These are phyloP conservation scores for Dothistroma septosporum DNA, from an alignment of 2,329 filamentous ascomycete genomes.

Conservation along the genomic window DNA sequence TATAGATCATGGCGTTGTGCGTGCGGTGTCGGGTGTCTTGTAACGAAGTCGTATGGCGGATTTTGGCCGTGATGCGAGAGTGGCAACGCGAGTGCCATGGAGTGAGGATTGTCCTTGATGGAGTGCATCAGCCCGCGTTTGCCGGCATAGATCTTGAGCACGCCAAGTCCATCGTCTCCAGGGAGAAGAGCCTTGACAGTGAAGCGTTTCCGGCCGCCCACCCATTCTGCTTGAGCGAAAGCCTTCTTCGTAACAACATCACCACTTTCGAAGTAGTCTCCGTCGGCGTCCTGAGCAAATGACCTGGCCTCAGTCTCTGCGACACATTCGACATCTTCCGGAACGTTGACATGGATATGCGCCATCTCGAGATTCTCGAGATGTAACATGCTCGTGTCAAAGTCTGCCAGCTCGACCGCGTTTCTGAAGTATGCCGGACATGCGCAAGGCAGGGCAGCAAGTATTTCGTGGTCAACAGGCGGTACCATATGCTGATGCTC, in stretches of 20 bases:
- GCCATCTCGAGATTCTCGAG: slow-evolving; percentile 92
- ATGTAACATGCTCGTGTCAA: slow-evolving; percentile 79
- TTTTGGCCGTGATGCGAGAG: slow-evolving; percentile 89
- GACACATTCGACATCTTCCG: slow-evolving; percentile 82
- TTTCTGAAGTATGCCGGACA: slow-evolving; percentile 87
- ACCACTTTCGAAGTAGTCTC: slow-evolving; percentile 89
- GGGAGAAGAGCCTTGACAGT: slow-evolving; percentile 90
- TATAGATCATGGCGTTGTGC: slow-evolving; percentile 97
- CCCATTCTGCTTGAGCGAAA: slow-evolving; percentile 88
- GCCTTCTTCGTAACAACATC: slow-evolving; percentile 81
- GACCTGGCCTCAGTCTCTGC: slow-evolving; percentile 86
- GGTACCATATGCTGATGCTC: slow-evolving; percentile 92
- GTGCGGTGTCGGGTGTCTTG: slow-evolving; percentile 90
- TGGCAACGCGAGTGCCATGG: slow-evolving; percentile 82
- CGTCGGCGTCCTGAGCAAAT: slow-evolving; percentile 77
- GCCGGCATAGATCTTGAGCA: slow-evolving; percentile 87
- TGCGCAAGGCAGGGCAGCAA: slow-evolving; percentile 80
- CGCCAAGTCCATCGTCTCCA: slow-evolving; percentile 82
- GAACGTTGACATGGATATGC: slow-evolving; percentile 82
- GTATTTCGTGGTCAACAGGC: slow-evolving; percentile 75
- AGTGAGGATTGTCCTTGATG: slow-evolving; percentile 92
- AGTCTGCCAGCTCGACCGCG: slow-evolving; percentile 73
- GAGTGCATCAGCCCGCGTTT: slow-evolving; percentile 96
- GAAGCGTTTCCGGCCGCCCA: slow-evolving; percentile 79
- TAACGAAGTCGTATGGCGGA: slow-evolving; percentile 88